These are phyloP conservation scores for Acanthamoeba sp. DNA, from an alignment of 208 protist species.

Conservation along the genomic window DNA sequence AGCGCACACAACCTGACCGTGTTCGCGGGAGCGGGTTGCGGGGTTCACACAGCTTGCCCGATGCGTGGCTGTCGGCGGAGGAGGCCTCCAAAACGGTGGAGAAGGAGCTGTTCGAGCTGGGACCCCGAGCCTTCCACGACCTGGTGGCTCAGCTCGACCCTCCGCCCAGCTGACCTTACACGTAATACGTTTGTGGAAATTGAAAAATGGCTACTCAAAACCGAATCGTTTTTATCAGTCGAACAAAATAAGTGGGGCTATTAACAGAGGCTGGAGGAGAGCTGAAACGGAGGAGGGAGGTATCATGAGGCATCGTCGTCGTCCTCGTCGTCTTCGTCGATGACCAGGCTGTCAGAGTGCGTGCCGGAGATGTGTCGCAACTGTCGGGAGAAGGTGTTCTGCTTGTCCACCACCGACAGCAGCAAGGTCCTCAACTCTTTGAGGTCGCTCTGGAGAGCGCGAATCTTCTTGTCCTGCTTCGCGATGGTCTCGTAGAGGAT, in stretches of 20 bases:
- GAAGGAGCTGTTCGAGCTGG: no score
- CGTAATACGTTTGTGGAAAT: no score
- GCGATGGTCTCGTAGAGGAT: slow-evolving; percentile 42
- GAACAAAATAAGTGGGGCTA: background rate
- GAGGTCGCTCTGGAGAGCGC: slow-evolving; percentile 51
- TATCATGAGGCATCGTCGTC: background rate
- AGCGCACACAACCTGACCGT: no score
- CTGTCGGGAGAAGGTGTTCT: slow-evolving; percentile 42
- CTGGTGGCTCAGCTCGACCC: no score
- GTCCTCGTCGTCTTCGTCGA: slow-evolving; percentile 48
- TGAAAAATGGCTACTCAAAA: no score
- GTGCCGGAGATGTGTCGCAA: slow-evolving; percentile 23
- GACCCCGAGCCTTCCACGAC: no score
- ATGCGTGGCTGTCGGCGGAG: no score
- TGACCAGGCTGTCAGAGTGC: slow-evolving; percentile 19
- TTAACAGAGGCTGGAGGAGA: background rate
- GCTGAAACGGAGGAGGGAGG: background rate
- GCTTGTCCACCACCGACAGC: slow-evolving; percentile 64
- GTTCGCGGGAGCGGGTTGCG: no score
- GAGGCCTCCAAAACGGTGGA: no score
- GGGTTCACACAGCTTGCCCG: no score
- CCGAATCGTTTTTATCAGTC: no score
- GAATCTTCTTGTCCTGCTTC: slow-evolving; percentile 61
- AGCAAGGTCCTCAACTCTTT: slow-evolving; percentile 63
- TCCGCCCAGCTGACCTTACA: no score